A percentile compares a stretch with the other conserved stretches of the same genome.
Conservation (phyloP, 306 rosid species). For the Pyrus communis region DNA sequence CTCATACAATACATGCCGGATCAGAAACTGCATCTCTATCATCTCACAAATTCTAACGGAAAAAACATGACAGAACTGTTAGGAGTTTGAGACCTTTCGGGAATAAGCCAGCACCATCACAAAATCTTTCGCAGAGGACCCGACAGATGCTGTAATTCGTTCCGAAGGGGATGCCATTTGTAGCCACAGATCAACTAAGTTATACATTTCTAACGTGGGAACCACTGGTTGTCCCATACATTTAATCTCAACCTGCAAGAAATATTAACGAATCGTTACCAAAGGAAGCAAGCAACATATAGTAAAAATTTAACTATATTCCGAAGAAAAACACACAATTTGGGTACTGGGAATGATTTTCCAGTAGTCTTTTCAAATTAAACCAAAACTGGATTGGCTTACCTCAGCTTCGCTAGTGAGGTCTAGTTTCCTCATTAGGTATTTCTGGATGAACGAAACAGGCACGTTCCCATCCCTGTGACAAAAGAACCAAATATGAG, state of each 20-base stretch:
- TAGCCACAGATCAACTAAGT: conserved; percentile 78
- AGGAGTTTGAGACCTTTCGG: conserved; percentile 49
- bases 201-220: conserved; percentile 53
- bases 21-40: neutral
- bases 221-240: conserved; percentile 87
- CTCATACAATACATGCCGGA: neutral
- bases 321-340: neutral
- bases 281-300: neutral
- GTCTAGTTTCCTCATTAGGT: conserved; percentile 55
- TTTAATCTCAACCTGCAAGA: conserved; percentile 76
- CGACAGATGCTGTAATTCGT: conserved; percentile 54
- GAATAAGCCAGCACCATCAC: conserved; percentile 78
- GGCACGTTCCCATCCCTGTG: conserved; percentile 62
- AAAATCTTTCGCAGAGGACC: conserved; percentile 88
- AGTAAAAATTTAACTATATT: neutral
- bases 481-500: conserved; percentile 14
- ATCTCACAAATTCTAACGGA: neutral
- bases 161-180: conserved; percentile 49
- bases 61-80: neutral
- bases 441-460: conserved; percentile 52
- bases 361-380: neutral
- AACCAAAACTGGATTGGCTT: neutral
- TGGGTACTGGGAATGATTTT: neutral
- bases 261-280: neutral
- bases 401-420: conserved; percentile 70